Evolutionary conservation across 768 basidiomycete genomes (phyloP).

Genomic region (Termitomyces heimii): DNA sequence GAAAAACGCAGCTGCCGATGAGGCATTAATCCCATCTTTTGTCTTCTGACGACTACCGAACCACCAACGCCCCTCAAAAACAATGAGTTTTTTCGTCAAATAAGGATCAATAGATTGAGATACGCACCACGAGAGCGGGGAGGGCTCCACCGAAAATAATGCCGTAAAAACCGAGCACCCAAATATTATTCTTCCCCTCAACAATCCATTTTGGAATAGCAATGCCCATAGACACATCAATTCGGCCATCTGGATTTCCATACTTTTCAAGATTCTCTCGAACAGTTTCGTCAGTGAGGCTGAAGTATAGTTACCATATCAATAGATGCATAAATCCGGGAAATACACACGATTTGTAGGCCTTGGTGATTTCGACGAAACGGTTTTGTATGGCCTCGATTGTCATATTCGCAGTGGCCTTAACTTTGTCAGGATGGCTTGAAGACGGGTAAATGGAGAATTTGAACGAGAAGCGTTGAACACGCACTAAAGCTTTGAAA

Average conservation of each 20-base stretch:
- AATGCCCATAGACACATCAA: slow-evolving; percentile 90
- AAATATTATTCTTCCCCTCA: slow-evolving; percentile 85
- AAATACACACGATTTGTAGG: slow-evolving; percentile 81
- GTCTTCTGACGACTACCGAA: slow-evolving; percentile 87
- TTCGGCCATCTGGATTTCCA: slow-evolving; percentile 96
- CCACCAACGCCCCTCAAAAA: slow-evolving; percentile 84
- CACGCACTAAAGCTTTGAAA: slow-evolving; percentile 79
- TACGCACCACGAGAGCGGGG: slow-evolving; percentile 73
- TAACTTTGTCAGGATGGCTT: slow-evolving; percentile 97
- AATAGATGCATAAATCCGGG: background rate
- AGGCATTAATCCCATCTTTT: slow-evolving; percentile 83
- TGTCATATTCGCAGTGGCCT: slow-evolving; percentile 75
- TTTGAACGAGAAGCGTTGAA: background rate
- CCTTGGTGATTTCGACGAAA: slow-evolving; percentile 94
- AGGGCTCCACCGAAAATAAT: slow-evolving; percentile 83
- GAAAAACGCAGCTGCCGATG: slow-evolving; percentile 85
- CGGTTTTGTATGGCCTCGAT: slow-evolving; percentile 78
- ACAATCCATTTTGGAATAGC: slow-evolving; percentile 93
- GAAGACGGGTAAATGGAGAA: background rate
- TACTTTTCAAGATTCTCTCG: slow-evolving; percentile 86
- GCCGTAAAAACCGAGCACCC: slow-evolving; percentile 86
- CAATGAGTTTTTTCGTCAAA: background rate
- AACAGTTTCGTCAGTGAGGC: slow-evolving; percentile 88
- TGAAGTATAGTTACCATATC: slow-evolving; percentile 19
- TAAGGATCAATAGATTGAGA: background rate